Evolutionary conservation across 306 rosid species (phyloP).

Genomic region (Rosa lucieae): DNA sequence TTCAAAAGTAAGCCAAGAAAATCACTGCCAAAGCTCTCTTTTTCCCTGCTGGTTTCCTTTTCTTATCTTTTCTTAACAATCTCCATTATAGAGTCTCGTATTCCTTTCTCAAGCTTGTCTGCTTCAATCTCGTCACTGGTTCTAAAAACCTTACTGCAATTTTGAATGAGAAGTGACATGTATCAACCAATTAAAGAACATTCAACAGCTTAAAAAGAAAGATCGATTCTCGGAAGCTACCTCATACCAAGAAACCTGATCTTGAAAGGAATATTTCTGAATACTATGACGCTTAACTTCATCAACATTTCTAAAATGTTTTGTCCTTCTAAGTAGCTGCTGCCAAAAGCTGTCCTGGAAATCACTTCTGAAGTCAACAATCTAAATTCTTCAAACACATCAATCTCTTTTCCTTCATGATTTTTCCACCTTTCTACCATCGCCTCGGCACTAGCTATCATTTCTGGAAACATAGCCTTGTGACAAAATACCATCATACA

Average conservation of each 20-base stretch:
- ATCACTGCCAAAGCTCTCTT: slow-evolving; percentile 22
- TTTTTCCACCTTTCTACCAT: slow-evolving; percentile 28
- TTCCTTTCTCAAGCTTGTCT: slow-evolving; percentile 1
- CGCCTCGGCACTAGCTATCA: slow-evolving; percentile 8
- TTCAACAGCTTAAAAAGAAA: background rate
- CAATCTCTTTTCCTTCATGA: slow-evolving; percentile 29
- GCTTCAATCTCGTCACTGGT: slow-evolving; percentile 2
- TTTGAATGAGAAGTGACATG: background rate
- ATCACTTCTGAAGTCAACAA: slow-evolving; percentile 30
- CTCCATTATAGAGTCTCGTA: slow-evolving; percentile 3
- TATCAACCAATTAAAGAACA: background rate
- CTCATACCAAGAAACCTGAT: slow-evolving; percentile 24
- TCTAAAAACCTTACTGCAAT: slow-evolving; percentile 7
- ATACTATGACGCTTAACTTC: slow-evolving; percentile 9
- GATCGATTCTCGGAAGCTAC: slow-evolving; percentile 1
- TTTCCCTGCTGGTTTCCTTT: background rate
- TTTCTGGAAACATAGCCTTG: slow-evolving; percentile 27
- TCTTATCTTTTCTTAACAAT: slow-evolving; percentile 2
- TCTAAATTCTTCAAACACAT: slow-evolving; percentile 31
- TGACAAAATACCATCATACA: background rate
- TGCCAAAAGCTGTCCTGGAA: slow-evolving; percentile 33
- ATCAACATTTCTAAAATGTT: slow-evolving; percentile 21
- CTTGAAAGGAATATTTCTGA: background rate
- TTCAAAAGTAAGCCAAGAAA: slow-evolving; percentile 27
- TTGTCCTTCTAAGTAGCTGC: slow-evolving; percentile 33